Base-by-base conservation (phyloP, 2,329 filamentous ascomycete species). In the Colletotrichum acutatum region DNA sequence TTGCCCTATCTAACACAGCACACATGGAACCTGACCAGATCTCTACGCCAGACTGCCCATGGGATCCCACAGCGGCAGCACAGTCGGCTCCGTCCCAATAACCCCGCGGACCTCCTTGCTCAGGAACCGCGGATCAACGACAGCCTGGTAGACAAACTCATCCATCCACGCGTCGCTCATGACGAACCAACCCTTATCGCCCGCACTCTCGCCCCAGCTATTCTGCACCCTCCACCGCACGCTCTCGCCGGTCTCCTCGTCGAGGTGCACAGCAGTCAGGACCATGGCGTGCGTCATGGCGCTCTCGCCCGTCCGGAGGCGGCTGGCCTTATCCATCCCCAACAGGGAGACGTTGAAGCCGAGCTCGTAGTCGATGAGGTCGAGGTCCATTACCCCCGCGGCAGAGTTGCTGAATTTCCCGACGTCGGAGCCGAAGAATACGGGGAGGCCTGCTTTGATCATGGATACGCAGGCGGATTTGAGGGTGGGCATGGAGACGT, bases 271-370 rank as follows among this genome's bases (percentile, higher is more conserved):
- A 0, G 90, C 95, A 2, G 94, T 97, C 74, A 98, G 83, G 0
- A 97, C 94, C 95, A 97, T 97, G 5, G 95, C 95, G 78, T 97
- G 95, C 1, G 95, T 97, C 95, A 98, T 97, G 63, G 90, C 88
- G 66, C 90, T 92, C 83, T 97, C 95, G 12, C 93, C 91, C 0
- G 92, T 92, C 77, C 89, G 86, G 58, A 98, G 84, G 4, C 95
- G 86, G 77, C 94, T 89, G 0, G 93, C 92, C 83, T 97, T 97
- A 78, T 85, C 90, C 89, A 97, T 88, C 22, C 90, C 90, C 9
- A 96, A 87, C 28, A 97, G 86, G 68, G 86, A 87, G 74, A 95
- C 88, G 77, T 95, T 94, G 83, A 97, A 95, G n/a, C 94, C 95
- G 1, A 97, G 89, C 77, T 93, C 89, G 82, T 96, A 97, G 82